A percentile compares a stretch with the other conserved stretches of the same genome.
These are phyloP conservation scores for Nitzschia sp. DNA, from an alignment of 108 stramenopile genomes.

Conservation along the genomic window DNA sequence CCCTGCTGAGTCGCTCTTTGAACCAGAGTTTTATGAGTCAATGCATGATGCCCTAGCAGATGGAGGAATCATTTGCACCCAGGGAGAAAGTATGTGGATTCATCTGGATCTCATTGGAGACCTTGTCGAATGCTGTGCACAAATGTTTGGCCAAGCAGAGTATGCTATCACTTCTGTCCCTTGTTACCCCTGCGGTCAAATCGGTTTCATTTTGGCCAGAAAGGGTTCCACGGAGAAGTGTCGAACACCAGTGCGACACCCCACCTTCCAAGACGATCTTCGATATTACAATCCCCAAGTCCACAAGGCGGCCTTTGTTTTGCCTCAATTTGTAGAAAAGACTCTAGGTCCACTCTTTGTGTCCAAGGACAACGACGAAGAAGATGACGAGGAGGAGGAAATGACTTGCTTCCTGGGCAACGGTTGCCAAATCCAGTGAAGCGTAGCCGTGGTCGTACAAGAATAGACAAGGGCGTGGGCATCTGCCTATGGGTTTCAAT, in stretches of 20 bases:
- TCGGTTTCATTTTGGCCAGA: conserved; percentile 73
- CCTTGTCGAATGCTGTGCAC: conserved; percentile 44
- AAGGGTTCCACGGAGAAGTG: conserved; percentile 38
- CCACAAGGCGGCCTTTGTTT: conserved; percentile 73
- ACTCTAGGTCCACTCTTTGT: not conserved
- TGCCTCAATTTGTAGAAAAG: conserved; percentile 46
- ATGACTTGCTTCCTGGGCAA: conserved; percentile 15
- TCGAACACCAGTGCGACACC: conserved; percentile 14
- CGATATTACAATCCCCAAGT: conserved; percentile 72
- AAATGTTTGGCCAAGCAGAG: conserved; percentile 63
- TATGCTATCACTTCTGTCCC: conserved; percentile 67
- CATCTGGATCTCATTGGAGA: conserved; percentile 70
- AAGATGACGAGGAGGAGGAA: conserved; percentile 18
- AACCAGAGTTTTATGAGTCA: conserved; percentile 68
- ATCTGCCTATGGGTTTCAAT: no score
- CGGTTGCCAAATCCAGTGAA: conserved; percentile 36
- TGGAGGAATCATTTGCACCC: conserved; percentile 71
- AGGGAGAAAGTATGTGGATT: conserved; percentile 83
- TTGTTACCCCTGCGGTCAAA: conserved; percentile 52
- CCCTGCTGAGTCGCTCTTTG: conserved; percentile 80
- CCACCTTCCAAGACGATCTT: conserved; percentile 37
- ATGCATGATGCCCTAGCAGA: conserved; percentile 51
- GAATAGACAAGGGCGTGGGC: no score
- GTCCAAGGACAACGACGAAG: conserved; percentile 8
- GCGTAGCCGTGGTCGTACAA: no score